Evolutionary conservation across 1,284 basidiomycete species (phyloP), one percentile per base, ranked within the genome.

Genomic region (Microbotryum lychnidis-dioicae): DNA sequence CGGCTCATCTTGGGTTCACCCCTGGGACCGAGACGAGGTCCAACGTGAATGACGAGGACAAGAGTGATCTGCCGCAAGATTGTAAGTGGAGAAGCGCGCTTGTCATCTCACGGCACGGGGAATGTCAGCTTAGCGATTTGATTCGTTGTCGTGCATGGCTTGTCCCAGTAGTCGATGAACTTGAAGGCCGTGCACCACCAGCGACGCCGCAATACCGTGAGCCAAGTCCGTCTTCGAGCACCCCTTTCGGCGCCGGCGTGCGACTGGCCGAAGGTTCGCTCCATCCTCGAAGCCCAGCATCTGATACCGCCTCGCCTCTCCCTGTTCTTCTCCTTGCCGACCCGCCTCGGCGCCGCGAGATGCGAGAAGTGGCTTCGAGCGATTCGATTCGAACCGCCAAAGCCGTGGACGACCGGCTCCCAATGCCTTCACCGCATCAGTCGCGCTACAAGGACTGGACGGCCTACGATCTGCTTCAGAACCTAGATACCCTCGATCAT

Each of bases 341-440:
- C 18, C 45, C 25, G 21, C 5, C 1, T 25, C 45, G n/a, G 44
- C 16, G 23, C 20, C 29, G 53, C 9, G 18, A 55, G 16, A 67
- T 68, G 63, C 61, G 65, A 8, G 64, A 65, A 25, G 67, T 69
- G 16, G 58, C 62, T 12, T 66, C 63, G 18, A 65, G 60, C 56
- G 70, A 71, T 50, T 68, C 70, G 31, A 68, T 70, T 37, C 63
- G 70, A 2, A 70, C 70, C 0, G 67, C 66, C 4, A 55, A 50
- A n/a, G 62, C 67, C 1, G 61, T 16, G 42, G 3, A 31, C 23
- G 27, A 27, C 21, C 8, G n/a, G 16, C n/a, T 10, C 45, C 37
- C 18, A 5, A 8, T 33, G 45, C 9, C 56, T 12, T 29, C 54
- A 37, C 18, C 54, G 44, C n/a, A 44, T 20, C 3, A n/a, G 46